Evolutionary conservation across 345 rosid species (phyloP).

Genomic region (Capsella bursapastoris): DNA sequence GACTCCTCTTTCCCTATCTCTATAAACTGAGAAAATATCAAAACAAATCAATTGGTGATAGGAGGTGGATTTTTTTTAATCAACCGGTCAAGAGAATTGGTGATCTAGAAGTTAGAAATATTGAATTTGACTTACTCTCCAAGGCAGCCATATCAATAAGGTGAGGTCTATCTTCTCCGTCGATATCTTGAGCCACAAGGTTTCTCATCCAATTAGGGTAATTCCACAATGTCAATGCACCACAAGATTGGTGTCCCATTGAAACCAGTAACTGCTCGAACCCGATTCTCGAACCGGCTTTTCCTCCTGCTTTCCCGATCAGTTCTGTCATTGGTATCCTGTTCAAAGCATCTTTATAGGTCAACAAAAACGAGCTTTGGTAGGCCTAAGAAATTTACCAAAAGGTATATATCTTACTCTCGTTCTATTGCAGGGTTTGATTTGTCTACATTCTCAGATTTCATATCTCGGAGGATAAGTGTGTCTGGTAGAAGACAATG

Average conservation of each 20-base stretch:
- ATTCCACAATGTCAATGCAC: slow-evolving; percentile 72
- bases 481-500: slow-evolving; percentile 70
- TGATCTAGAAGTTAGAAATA: neutral
- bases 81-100: neutral
- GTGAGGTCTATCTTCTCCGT: slow-evolving; percentile 66
- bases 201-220: slow-evolving; percentile 81
- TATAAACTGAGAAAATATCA: slow-evolving; percentile 52
- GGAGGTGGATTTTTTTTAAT: neutral
- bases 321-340: slow-evolving; percentile 67
- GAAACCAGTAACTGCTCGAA: slow-evolving; percentile 71
- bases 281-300: slow-evolving; percentile 53
- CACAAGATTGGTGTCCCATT: slow-evolving; percentile 75
- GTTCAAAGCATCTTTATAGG: slow-evolving; percentile 1
- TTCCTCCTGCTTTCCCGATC: slow-evolving; percentile 60
- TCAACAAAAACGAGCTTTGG: slow-evolving; percentile 7
- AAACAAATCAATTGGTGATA: neutral
- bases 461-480: slow-evolving; percentile 60
- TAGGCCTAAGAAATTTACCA: neutral
- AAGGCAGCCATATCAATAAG: slow-evolving; percentile 75
- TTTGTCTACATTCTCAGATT: slow-evolving; percentile 42
- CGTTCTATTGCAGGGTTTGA: slow-evolving; percentile 52
- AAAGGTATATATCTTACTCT: slow-evolving; percentile 49
- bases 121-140: slow-evolving; percentile 53
- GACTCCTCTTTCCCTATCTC: slow-evolving; percentile 74
- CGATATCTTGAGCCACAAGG: slow-evolving; percentile 65